Conservation (phyloP, 2,329 filamentous ascomycete genomes). For the Pseudogymnoascus sp. region DNA sequence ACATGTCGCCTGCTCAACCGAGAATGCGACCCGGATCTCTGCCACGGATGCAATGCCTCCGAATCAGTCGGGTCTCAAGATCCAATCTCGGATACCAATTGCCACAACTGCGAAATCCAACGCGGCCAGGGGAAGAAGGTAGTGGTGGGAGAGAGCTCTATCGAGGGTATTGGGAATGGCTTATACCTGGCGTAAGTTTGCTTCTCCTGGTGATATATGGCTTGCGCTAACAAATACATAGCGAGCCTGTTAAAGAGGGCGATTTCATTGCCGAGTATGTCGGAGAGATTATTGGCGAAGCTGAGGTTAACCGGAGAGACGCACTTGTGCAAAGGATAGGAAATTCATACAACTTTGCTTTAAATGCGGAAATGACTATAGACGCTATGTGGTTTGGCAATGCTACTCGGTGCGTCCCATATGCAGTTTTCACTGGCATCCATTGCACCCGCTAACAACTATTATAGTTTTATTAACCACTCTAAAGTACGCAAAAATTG, state of each 20-base stretch:
- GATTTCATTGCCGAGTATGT: slow-evolving; percentile 77
- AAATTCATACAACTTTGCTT: slow-evolving; percentile 40
- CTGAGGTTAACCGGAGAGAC: slow-evolving; percentile 19
- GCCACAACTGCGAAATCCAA: slow-evolving; percentile 66
- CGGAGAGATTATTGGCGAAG: slow-evolving; percentile 49
- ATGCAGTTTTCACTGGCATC: slow-evolving; percentile 25
- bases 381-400: slow-evolving; percentile 1
- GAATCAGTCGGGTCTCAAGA: not conserved
- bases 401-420: not conserved
- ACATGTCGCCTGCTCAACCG: slow-evolving; percentile 64
- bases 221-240: slow-evolving; percentile 31
- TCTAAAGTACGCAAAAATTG: slow-evolving; percentile 57
- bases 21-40: slow-evolving; percentile 74
- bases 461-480: slow-evolving; percentile 73
- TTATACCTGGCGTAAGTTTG: slow-evolving; percentile 61
- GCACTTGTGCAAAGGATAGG: slow-evolving; percentile 28
- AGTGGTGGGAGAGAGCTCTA: slow-evolving; percentile 59
- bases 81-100: slow-evolving; percentile 31
- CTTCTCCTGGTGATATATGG: not conserved
- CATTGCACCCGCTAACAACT: slow-evolving; percentile 67
- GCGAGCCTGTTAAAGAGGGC: slow-evolving; percentile 33
- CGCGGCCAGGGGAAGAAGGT: slow-evolving; percentile 56
- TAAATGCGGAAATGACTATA: slow-evolving; percentile 36
- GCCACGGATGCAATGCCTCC: slow-evolving; percentile 25
- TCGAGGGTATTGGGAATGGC: slow-evolving; percentile 63